phyloP scores from a whole-genome alignment of 805 yeast species.

The Pichia occidentalis region DNA sequence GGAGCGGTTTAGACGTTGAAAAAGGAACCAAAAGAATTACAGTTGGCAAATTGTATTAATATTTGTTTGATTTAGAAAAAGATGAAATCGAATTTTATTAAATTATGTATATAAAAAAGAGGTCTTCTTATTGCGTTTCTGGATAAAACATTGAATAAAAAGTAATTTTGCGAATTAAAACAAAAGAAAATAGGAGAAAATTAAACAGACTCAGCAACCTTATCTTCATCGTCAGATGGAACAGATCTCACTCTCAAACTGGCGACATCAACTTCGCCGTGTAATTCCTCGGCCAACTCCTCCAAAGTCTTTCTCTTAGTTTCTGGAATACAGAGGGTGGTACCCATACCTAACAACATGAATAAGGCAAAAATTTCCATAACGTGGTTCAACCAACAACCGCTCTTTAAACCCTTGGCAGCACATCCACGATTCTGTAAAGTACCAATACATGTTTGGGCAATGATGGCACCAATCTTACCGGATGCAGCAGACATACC shows the following conservation, averaged over 20 bases:
- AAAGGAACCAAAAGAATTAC: too few species aligned
- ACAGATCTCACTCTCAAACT: constrained; percentile 18
- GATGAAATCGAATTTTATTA: too few species aligned
- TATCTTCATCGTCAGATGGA: constrained; percentile 25
- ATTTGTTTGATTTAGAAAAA: too few species aligned
- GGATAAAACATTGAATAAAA: too few species aligned
- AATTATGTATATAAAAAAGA: too few species aligned
- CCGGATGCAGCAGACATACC: constrained; percentile 91
- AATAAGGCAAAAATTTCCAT: constrained; percentile 90
- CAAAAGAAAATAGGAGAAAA: not conserved
- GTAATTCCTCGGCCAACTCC: constrained; percentile 71
- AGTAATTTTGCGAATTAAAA: constrained; percentile 1
- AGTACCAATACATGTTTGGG: constrained; percentile 82
- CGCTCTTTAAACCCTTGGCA: constrained; percentile 35
- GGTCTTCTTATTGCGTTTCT: too few species aligned
- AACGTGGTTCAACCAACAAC: constrained; percentile 85
- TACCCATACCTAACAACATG: constrained; percentile 72
- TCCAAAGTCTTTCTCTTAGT: constrained; percentile 88
- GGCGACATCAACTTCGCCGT: constrained; percentile 58
- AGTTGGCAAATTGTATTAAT: too few species aligned
- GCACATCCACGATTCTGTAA: constrained; percentile 73
- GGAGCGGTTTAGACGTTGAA: too few species aligned
- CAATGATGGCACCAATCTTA: constrained; percentile 88
- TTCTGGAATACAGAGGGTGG: constrained; percentile 72
- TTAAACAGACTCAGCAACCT: constrained; percentile 19